Conservation (phyloP, 73 alveolate genomes). For the Effrenium voratum region DNA sequence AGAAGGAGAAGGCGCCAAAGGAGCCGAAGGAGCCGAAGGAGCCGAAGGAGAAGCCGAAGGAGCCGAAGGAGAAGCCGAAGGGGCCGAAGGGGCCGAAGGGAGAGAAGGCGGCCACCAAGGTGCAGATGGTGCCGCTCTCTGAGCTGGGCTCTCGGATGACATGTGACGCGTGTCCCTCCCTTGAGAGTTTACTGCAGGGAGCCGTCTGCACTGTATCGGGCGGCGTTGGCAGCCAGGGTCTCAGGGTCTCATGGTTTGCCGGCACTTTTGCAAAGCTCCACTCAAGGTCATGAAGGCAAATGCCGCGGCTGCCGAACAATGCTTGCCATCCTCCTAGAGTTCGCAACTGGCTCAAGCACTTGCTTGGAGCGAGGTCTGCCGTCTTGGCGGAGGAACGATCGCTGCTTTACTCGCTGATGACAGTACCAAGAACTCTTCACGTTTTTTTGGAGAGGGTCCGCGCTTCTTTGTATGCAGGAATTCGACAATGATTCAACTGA, state of each 20-base stretch:
- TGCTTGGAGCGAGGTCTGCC: too few relatives aligned
- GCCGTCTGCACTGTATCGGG: slow-evolving; percentile 67
- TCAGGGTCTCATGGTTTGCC: not conserved
- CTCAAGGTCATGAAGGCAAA: slow-evolving; percentile 63
- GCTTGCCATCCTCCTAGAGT: too few relatives aligned
- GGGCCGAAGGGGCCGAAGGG: not conserved
- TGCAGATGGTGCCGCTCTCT: not conserved
- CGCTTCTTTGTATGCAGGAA: too few relatives aligned
- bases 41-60: not conserved
- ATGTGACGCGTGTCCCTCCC: not conserved
- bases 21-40: not conserved
- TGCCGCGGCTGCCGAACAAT: slow-evolving; percentile 49
- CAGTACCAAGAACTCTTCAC: too few relatives aligned
- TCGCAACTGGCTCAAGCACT: too few relatives aligned
- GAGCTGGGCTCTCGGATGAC: not conserved
- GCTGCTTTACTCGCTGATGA: too few relatives aligned
- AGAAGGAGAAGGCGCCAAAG: not conserved
- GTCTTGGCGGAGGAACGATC: too few relatives aligned
- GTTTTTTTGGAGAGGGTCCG: too few relatives aligned
- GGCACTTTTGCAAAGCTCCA: too few relatives aligned
- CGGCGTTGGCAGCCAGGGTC: slow-evolving; percentile 40
- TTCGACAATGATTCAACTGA: too few relatives aligned
- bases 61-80: not conserved
- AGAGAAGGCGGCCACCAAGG: not conserved
- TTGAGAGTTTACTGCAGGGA: not conserved